These are phyloP conservation scores for Heritiera fomes DNA, from an alignment of 345 rosid species.

Conservation along the genomic window DNA sequence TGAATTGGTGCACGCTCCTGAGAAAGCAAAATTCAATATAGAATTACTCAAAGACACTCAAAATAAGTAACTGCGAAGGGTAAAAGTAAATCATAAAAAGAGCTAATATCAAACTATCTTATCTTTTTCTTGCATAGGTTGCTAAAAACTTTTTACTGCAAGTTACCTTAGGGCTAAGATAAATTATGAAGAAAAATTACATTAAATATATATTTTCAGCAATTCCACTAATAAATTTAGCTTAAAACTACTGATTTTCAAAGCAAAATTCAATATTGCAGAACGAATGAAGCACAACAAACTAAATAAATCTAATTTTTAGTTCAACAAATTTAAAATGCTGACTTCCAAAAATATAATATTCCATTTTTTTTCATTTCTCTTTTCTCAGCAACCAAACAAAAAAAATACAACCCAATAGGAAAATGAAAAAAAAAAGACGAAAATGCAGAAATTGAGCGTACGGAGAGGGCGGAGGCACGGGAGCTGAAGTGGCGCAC, in stretches of 20 bases:
- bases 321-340: neutral
- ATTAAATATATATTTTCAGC: neutral
- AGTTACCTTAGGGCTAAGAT: neutral
- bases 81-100: neutral
- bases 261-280: neutral
- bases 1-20: conserved; percentile 55
- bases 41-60: neutral
- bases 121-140: neutral
- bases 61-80: neutral
- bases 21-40: neutral
- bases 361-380: neutral
- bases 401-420: neutral
- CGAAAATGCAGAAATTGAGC: conserved; percentile 13
- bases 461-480: conserved; percentile 41
- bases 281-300: neutral
- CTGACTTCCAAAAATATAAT: neutral
- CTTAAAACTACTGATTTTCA: neutral
- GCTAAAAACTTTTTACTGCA: too few relatives aligned
- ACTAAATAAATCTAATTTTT: neutral
- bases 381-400: neutral
- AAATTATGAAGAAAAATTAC: neutral
- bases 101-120: neutral
- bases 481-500: conserved; percentile 46
- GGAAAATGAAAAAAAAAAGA: neutral
- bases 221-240: neutral